phyloP scores from a whole-genome alignment of 805 yeast species.

The Yamadazyma olivae region DNA sequence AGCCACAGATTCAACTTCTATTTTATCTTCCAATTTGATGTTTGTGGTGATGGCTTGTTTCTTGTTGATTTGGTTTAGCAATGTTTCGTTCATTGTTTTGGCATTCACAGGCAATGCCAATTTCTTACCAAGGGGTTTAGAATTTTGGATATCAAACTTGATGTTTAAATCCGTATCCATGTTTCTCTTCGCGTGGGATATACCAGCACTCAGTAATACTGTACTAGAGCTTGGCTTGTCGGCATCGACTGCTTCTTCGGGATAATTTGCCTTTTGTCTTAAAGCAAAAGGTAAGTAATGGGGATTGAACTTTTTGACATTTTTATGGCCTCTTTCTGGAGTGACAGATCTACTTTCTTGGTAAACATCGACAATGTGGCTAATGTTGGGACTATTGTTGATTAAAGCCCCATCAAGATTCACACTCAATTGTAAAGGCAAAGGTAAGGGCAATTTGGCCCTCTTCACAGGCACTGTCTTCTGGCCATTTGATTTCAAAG shows the following conservation, averaged over 20 bases:
- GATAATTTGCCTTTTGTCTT: slow-evolving; percentile 6
- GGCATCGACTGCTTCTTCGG: slow-evolving; percentile 13
- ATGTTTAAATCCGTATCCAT: slow-evolving; percentile 28
- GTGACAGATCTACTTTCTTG: background rate
- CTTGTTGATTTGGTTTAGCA: slow-evolving; percentile 10
- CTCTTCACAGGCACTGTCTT: slow-evolving; percentile 2
- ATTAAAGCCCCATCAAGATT: background rate
- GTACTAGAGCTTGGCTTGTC: slow-evolving; percentile 12
- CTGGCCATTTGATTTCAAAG: background rate
- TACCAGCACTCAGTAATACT: slow-evolving; percentile 9
- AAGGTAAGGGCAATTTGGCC: background rate
- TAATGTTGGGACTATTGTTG: background rate
- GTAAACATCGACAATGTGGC: background rate
- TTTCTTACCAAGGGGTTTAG: slow-evolving; percentile 20
- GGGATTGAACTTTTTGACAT: slow-evolving; percentile 21
- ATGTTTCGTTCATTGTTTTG: slow-evolving; percentile 15
- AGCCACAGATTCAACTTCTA: slow-evolving; percentile 3
- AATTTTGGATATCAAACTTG: slow-evolving; percentile 29
- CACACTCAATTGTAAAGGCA: background rate
- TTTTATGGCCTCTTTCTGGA: background rate
- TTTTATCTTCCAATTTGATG: background rate
- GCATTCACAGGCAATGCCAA: slow-evolving; percentile 26
- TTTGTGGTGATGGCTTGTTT: background rate
- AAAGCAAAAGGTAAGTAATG: slow-evolving; percentile 30
- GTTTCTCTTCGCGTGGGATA: slow-evolving; percentile 22